These are phyloP conservation scores for Colletotrichum eremochloae DNA, from an alignment of 2,329 filamentous ascomycete species.

Conservation along the genomic window DNA sequence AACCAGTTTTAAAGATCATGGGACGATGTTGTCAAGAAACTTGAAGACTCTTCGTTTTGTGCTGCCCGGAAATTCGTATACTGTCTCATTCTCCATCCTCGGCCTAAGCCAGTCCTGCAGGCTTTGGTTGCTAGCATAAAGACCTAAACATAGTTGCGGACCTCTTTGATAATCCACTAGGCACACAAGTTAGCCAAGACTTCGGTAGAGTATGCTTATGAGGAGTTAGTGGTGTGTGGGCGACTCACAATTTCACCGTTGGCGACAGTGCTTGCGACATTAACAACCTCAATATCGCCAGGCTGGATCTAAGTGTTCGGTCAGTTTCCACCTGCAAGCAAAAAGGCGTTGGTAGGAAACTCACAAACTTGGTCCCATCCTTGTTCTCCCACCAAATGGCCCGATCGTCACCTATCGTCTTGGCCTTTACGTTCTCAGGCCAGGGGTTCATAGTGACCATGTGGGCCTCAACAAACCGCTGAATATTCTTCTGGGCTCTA, in stretches of 20 bases:
- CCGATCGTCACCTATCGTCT: constrained; percentile 73
- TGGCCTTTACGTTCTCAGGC: constrained; percentile 74
- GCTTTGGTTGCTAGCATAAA: not conserved
- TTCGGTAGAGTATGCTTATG: not conserved
- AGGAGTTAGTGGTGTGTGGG: not conserved
- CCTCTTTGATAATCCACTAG: constrained; percentile 75
- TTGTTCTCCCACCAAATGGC: constrained; percentile 87
- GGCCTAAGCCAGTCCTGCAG: not conserved
- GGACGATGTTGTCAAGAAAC: not conserved
- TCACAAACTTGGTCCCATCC: constrained; percentile 75
- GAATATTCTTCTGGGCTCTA: constrained; percentile 81
- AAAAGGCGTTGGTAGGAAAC: constrained; percentile 47
- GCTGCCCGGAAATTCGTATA: constrained; percentile 16
- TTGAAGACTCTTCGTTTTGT: not conserved
- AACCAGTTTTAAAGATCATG: not conserved
- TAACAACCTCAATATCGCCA: constrained; percentile 81
- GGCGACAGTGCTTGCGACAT: constrained; percentile 79
- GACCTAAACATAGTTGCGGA: constrained; percentile 57
- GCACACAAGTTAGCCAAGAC: constrained; percentile 37
- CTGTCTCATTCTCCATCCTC: constrained; percentile 13
- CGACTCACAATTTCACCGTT: constrained; percentile 83
- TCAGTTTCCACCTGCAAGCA: constrained; percentile 6
- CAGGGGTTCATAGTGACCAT: constrained; percentile 83
- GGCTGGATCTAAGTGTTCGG: constrained; percentile 75
- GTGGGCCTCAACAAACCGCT: constrained; percentile 87